These are phyloP conservation scores for Moricandia moricandioides DNA, from an alignment of 345 rosid species.

Conservation along the genomic window DNA sequence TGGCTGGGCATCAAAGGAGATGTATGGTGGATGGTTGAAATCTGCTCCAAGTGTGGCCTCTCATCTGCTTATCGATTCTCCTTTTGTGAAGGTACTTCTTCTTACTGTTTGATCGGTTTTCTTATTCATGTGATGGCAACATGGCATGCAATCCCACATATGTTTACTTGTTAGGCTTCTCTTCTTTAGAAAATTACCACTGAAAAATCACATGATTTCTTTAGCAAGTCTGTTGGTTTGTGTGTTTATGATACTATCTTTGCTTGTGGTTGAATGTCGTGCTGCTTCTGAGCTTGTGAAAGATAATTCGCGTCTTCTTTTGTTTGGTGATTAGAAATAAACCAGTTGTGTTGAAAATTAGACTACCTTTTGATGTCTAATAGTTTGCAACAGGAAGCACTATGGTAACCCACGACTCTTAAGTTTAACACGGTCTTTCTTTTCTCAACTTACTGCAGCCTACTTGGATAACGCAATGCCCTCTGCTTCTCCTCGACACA, in stretches of 20 bases:
- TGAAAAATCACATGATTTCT: not conserved
- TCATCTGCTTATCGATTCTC: slow-evolving; percentile 87
- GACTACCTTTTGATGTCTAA: not conserved
- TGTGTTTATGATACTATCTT: not conserved
- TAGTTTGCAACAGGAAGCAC: not conserved
- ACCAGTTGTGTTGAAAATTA: not conserved
- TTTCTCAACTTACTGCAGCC: slow-evolving; percentile 50
- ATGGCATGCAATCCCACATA: not conserved
- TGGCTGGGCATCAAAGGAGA: slow-evolving; percentile 98
- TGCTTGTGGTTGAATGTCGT: not conserved
- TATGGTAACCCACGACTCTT: not conserved
- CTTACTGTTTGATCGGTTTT: slow-evolving; percentile 26
- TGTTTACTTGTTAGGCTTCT: not conserved
- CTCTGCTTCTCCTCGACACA: slow-evolving; percentile 90
- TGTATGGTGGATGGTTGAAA: slow-evolving; percentile 79
- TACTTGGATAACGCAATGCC: slow-evolving; percentile 89
- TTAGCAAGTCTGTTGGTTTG: not conserved
- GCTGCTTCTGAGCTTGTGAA: not conserved
- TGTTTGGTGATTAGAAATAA: not conserved
- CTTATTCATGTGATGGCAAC: not conserved
- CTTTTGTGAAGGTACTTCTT: slow-evolving; percentile 84
- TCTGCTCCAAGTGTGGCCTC: slow-evolving; percentile 70
- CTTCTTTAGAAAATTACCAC: not conserved
- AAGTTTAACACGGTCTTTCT: not conserved
- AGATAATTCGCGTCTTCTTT: not conserved